Evolutionary conservation across 2,329 filamentous ascomycete species (phyloP).

Genomic region (Orbilia brochopaga): DNA sequence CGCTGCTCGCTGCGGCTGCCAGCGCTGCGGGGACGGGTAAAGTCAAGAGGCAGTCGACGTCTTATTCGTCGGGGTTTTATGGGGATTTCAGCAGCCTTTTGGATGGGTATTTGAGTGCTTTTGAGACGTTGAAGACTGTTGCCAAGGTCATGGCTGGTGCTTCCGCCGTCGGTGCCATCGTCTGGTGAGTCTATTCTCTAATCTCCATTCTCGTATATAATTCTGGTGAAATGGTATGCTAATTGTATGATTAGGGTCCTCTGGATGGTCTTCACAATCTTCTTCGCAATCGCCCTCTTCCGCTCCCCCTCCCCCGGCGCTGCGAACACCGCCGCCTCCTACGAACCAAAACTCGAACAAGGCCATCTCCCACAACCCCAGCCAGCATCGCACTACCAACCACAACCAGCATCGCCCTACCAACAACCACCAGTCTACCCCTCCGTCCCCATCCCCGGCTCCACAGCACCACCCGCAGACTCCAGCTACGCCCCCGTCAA

Average conservation of each 20-base stretch:
- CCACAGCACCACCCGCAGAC: conserved; percentile 6
- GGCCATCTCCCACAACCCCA: background rate
- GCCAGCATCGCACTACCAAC: background rate
- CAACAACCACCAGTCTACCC: conserved; percentile 26
- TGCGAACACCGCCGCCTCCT: background rate
- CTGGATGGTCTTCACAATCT: conserved; percentile 37
- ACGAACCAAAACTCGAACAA: conserved; percentile 9
- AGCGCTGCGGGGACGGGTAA: background rate
- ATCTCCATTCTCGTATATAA: background rate
- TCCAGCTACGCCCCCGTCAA: conserved; percentile 16
- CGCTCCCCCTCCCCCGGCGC: conserved; percentile 2
- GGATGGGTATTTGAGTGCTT: background rate
- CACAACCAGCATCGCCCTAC: background rate
- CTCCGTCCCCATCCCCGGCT: background rate
- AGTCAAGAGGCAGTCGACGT: conserved; percentile 10
- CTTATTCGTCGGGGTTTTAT: background rate
- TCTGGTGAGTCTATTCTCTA: conserved; percentile 26
- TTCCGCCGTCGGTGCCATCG: conserved; percentile 32
- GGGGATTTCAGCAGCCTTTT: conserved; percentile 1
- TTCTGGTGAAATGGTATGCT: no score
- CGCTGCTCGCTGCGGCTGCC: background rate
- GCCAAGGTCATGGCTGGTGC: conserved; percentile 38
- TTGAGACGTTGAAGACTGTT: conserved; percentile 19
- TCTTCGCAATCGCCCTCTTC: conserved; percentile 31
- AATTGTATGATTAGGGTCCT: conserved; percentile 15